phyloP scores from a whole-genome alignment of 179 eudicot genomes.

The Vitellaria paradoxa region DNA sequence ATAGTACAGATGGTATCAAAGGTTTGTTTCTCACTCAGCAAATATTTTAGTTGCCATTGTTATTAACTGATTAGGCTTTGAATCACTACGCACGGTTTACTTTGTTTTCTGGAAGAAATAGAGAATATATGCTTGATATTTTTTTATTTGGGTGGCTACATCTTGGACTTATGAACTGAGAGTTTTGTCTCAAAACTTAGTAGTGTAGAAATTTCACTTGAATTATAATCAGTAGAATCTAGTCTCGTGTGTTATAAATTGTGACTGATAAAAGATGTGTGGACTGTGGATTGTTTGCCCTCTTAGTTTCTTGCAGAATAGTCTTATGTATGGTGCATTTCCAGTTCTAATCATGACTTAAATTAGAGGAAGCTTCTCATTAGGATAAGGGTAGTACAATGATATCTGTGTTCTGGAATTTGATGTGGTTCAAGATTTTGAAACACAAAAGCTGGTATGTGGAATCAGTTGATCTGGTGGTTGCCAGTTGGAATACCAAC shows the following conservation, averaged over 20 bases:
- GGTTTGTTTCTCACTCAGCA: slow-evolving; percentile 42
- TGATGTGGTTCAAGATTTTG: background rate
- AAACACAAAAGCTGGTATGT: background rate
- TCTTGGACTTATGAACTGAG: background rate
- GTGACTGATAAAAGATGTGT: background rate
- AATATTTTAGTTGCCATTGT: background rate
- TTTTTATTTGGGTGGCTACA: background rate
- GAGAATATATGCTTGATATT: background rate
- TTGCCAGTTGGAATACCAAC: background rate
- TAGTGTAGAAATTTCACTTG: background rate
- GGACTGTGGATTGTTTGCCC: background rate
- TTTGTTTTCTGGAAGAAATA: background rate
- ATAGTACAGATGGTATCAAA: slow-evolving; percentile 77
- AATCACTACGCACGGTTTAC: background rate
- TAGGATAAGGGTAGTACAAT: background rate
- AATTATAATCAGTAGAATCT: background rate
- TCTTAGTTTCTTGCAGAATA: background rate
- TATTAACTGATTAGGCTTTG: background rate
- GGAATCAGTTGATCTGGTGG: background rate
- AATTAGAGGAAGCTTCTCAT: background rate
- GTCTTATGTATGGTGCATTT: background rate
- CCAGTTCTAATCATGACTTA: background rate
- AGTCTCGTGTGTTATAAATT: background rate
- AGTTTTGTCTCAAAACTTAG: no score
- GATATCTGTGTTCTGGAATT: background rate